Conservation (phyloP, 768 basidiomycete genomes). For the Serpula lacrymans region DNA sequence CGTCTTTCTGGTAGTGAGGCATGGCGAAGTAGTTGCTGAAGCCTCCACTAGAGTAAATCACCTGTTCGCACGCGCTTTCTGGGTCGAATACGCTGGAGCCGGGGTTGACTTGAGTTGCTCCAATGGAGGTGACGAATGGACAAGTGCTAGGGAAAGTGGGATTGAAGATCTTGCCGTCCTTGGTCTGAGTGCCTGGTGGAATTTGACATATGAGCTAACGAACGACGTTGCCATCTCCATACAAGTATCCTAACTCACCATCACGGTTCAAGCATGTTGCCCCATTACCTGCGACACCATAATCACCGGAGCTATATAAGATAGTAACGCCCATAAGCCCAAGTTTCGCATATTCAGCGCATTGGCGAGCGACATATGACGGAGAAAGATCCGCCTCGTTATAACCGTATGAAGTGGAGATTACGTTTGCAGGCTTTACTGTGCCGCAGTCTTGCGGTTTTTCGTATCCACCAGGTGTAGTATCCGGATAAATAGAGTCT, state of each 20-base stretch:
- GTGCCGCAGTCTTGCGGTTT: conserved; percentile 28
- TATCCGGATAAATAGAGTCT: conserved; percentile 31
- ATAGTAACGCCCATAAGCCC: conserved; percentile 39
- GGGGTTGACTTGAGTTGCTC: conserved; percentile 42
- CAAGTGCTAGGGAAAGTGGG: conserved; percentile 49
- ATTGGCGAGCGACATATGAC: conserved; percentile 31
- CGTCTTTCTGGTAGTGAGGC: conserved; percentile 18
- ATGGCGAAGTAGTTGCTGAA: conserved; percentile 34
- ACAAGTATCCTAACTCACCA: no score
- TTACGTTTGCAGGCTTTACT: conserved; percentile 26
- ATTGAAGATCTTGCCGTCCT: conserved; percentile 51
- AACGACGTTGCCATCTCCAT: no score
- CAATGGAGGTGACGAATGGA: conserved; percentile 50
- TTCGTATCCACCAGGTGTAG: conserved; percentile 26
- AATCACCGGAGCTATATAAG: conserved; percentile 32
- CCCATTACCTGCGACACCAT: conserved; percentile 31
- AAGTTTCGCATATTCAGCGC: conserved; percentile 38
- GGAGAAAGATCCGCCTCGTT: conserved; percentile 28
- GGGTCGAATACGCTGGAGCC: conserved; percentile 35
- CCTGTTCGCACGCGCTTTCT: conserved; percentile 45
- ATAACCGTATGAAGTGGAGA: conserved; percentile 31
- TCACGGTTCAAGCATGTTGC: conserved; percentile 36
- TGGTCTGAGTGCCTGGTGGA: conserved; percentile 28
- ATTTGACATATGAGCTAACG: conserved; percentile 5
- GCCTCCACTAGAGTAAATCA: conserved; percentile 65